Conservation (phyloP, 2,329 filamentous ascomycete species). For the Exophiala xenobiotica region DNA sequence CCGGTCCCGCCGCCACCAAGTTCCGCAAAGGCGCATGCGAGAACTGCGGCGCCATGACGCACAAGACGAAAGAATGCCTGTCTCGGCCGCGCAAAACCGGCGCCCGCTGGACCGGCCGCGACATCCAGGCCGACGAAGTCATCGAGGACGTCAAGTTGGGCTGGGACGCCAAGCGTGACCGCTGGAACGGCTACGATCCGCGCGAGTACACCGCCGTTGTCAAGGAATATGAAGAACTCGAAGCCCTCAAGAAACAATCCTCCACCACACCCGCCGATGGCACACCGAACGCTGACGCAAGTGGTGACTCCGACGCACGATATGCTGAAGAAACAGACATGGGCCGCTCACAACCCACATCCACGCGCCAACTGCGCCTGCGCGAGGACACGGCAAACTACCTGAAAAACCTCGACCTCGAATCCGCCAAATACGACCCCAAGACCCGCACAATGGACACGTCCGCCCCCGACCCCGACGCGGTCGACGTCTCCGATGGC, state of each 20-base stretch:
- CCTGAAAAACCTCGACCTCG: slow-evolving; percentile 86
- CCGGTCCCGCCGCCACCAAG: slow-evolving; percentile 86
- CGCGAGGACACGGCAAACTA: slow-evolving; percentile 98
- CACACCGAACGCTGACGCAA: slow-evolving; percentile 5
- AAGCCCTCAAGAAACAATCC: slow-evolving; percentile 61
- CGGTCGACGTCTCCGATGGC: slow-evolving; percentile 69
- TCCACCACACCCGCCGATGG: not conserved
- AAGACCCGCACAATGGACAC: slow-evolving; percentile 90
- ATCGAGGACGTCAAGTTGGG: slow-evolving; percentile 82
- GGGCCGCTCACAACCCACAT: slow-evolving; percentile 80
- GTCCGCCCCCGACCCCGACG: slow-evolving; percentile 66
- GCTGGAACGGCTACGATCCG: slow-evolving; percentile 97
- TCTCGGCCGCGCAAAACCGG: slow-evolving; percentile 84
- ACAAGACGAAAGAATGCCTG: slow-evolving; percentile 92
- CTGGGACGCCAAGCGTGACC: slow-evolving; percentile 96
- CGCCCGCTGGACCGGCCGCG: slow-evolving; percentile 85
- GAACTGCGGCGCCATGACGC: slow-evolving; percentile 96
- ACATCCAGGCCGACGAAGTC: slow-evolving; percentile 90
- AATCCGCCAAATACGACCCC: slow-evolving; percentile 96
- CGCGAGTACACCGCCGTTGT: slow-evolving; percentile 84
- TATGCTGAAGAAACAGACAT: slow-evolving; percentile 97
- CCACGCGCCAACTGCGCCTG: slow-evolving; percentile 84
- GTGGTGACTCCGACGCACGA: slow-evolving; percentile 49
- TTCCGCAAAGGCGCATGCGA: slow-evolving; percentile 98
- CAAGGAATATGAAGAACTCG: slow-evolving; percentile 83